Percentiles rank a stretch among this genome's conserved stretches.
Evolutionary conservation across 2,329 filamentous ascomycete species (phyloP).

Genomic region (Capronia americana): DNA sequence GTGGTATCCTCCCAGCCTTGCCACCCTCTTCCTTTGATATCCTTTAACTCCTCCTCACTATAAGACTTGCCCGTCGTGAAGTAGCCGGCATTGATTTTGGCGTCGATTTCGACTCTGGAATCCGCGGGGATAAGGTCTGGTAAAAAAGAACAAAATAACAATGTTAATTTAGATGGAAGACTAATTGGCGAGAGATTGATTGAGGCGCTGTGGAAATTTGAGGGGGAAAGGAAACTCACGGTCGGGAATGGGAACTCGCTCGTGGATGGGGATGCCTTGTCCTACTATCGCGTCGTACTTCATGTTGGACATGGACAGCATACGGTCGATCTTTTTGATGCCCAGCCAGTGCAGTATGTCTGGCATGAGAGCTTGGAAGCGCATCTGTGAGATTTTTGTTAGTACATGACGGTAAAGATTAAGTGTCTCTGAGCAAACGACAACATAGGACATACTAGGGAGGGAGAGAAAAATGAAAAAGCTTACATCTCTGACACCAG

Average conservation of each 20-base stretch:
- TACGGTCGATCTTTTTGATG: constrained; percentile 97
- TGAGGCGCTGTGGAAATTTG: constrained; percentile 68
- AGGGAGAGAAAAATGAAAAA: no score
- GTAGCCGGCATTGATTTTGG: constrained; percentile 91
- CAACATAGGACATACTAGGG: no score
- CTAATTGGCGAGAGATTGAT: constrained; percentile 88
- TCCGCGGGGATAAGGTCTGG: constrained; percentile 87
- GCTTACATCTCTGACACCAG: constrained; percentile 76
- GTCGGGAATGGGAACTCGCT: constrained; percentile 89
- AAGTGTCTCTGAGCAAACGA: constrained; percentile 69
- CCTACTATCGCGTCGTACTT: constrained; percentile 60
- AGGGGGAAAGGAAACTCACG: no score
- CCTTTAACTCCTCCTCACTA: constrained; percentile 81
- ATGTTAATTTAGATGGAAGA: constrained; percentile 89
- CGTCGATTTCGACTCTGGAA: constrained; percentile 95
- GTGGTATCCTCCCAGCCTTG: constrained; percentile 54
- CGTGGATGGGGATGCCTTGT: constrained; percentile 73
- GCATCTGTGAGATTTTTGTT: constrained; percentile 62
- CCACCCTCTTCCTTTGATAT: constrained; percentile 78
- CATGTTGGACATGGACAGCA: constrained; percentile 96
- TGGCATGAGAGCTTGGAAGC: constrained; percentile 97
- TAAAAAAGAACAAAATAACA: constrained; percentile 40
- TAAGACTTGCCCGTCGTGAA: constrained; percentile 88
- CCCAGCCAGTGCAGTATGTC: constrained; percentile 98
- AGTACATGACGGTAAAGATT: constrained; percentile 76